phyloP scores from a whole-genome alignment of 345 rosid genomes.

The Arabis alpina region DNA sequence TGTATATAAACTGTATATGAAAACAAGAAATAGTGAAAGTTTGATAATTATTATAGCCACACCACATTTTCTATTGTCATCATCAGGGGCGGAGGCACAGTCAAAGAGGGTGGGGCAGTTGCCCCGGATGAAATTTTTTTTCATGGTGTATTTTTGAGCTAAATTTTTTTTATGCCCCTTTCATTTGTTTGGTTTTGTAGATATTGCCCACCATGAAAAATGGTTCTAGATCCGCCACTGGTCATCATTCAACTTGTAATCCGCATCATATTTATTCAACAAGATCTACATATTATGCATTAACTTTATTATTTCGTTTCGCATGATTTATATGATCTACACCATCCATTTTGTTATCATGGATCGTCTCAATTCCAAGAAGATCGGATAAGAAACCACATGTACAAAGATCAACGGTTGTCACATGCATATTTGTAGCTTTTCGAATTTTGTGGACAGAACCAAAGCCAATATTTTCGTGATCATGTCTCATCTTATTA shows the following conservation, averaged over 20 bases:
- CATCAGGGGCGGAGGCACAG: too few relatives aligned
- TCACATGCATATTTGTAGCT: conserved; percentile 35
- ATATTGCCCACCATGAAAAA: too few relatives aligned
- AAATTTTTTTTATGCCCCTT: too few relatives aligned
- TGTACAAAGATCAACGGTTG: conserved; percentile 31
- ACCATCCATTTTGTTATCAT: conserved; percentile 10
- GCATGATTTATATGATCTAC: not conserved
- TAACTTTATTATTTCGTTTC: not conserved
- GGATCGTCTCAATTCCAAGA: conserved; percentile 15
- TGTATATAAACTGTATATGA: too few relatives aligned
- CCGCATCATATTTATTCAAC: not conserved
- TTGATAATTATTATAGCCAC: too few relatives aligned
- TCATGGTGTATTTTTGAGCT: too few relatives aligned
- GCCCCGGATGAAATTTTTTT: too few relatives aligned
- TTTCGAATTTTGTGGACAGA: conserved; percentile 38
- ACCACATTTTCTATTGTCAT: too few relatives aligned
- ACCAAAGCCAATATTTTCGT: conserved; percentile 29
- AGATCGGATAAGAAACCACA: conserved; percentile 44
- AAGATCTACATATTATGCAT: not conserved
- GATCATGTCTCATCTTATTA: conserved; percentile 35
- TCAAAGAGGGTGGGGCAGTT: too few relatives aligned
- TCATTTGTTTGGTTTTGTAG: too few relatives aligned
- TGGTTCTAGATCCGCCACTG: too few relatives aligned
- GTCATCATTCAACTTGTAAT: not conserved
- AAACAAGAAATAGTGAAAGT: too few relatives aligned